These are phyloP conservation scores for Helotiales sp. DNA, from an alignment of 2,329 filamentous ascomycete genomes.

Conservation along the genomic window DNA sequence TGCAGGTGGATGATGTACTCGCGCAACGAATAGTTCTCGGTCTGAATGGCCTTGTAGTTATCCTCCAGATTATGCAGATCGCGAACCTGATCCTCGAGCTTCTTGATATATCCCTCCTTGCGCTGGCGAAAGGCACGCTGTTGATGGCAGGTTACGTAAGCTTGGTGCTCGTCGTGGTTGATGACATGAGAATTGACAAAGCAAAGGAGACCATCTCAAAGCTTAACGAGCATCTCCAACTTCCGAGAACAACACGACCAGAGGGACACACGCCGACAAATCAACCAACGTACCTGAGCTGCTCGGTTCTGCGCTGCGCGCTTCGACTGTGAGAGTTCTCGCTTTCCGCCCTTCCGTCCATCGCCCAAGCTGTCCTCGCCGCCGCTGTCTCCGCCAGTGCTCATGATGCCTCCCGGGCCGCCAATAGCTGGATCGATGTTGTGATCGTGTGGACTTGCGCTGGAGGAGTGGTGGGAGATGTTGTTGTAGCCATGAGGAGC, in stretches of 20 bases:
- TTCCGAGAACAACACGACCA: slow-evolving; percentile 19
- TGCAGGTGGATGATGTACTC: slow-evolving; percentile 94
- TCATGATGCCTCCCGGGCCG: slow-evolving; percentile 40
- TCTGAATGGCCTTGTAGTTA: slow-evolving; percentile 78
- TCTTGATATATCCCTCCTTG: slow-evolving; percentile 98
- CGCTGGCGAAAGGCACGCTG: slow-evolving; percentile 96
- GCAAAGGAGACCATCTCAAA: slow-evolving; percentile 39
- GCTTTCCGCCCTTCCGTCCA: slow-evolving; percentile 76
- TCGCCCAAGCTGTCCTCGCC: slow-evolving; percentile 46
- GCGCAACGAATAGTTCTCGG: slow-evolving; percentile 87
- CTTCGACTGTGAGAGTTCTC: slow-evolving; percentile 93
- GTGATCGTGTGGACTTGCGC: slow-evolving; percentile 42
- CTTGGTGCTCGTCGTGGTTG: slow-evolving; percentile 33
- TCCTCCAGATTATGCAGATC: slow-evolving; percentile 78
- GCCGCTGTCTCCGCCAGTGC: slow-evolving; percentile 39
- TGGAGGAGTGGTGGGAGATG: slow-evolving; percentile 39
- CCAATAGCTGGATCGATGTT: slow-evolving; percentile 46
- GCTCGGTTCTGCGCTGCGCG: slow-evolving; percentile 95
- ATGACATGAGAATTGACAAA: slow-evolving; percentile 48
- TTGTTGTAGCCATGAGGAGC: slow-evolving; percentile 43
- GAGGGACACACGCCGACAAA: slow-evolving; percentile 3
- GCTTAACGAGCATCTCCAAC: slow-evolving; percentile 33
- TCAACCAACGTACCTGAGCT: slow-evolving; percentile 77
- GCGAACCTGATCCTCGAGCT: slow-evolving; percentile 90
- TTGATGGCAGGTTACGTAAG: slow-evolving; percentile 43